These are phyloP conservation scores for Suhomyces anneliseae DNA, from an alignment of 1,139 yeast species.

Conservation along the genomic window DNA sequence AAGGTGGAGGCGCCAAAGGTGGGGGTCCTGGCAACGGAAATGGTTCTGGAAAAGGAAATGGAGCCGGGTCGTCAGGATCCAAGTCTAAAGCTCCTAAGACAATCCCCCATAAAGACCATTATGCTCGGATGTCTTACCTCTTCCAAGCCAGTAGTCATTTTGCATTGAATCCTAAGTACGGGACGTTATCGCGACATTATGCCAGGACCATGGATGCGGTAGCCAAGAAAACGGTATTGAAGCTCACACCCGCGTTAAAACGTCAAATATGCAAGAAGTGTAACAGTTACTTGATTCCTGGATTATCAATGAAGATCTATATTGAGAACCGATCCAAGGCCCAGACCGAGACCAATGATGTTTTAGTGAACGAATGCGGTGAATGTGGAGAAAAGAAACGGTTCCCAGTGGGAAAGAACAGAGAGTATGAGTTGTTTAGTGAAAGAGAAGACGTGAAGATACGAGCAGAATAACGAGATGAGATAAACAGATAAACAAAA, in stretches of 20 bases:
- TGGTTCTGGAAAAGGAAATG: too few species aligned
- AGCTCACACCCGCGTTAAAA: slow-evolving; percentile 61
- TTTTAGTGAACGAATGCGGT: slow-evolving; percentile 30
- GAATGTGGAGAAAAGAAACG: slow-evolving; percentile 28
- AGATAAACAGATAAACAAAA: not conserved
- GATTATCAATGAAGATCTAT: slow-evolving; percentile 36
- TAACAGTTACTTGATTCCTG: slow-evolving; percentile 47
- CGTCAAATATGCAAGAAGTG: slow-evolving; percentile 64
- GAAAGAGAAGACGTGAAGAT: slow-evolving; percentile 25
- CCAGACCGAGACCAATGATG: slow-evolving; percentile 30
- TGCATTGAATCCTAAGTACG: slow-evolving; percentile 21
- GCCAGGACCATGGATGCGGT: slow-evolving; percentile 48
- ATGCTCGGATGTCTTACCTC: slow-evolving; percentile 56
- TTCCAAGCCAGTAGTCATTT: slow-evolving; percentile 49
- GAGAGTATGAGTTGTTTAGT: slow-evolving; percentile 29
- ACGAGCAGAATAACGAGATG: slow-evolving; percentile 8
- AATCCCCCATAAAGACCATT: slow-evolving; percentile 58
- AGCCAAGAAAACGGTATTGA: slow-evolving; percentile 62
- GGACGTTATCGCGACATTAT: slow-evolving; percentile 50
- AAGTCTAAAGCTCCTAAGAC: slow-evolving; percentile 23
- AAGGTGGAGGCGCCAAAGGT: too few species aligned
- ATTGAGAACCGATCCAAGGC: slow-evolving; percentile 29
- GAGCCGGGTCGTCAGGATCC: not conserved
- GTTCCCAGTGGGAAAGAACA: slow-evolving; percentile 36
- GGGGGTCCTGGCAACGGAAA: too few species aligned